Percentiles rank a stretch among this genome's conserved stretches.
phyloP scores from a whole-genome alignment of 2,329 filamentous ascomycete genomes.

The Helotiales sp. region DNA sequence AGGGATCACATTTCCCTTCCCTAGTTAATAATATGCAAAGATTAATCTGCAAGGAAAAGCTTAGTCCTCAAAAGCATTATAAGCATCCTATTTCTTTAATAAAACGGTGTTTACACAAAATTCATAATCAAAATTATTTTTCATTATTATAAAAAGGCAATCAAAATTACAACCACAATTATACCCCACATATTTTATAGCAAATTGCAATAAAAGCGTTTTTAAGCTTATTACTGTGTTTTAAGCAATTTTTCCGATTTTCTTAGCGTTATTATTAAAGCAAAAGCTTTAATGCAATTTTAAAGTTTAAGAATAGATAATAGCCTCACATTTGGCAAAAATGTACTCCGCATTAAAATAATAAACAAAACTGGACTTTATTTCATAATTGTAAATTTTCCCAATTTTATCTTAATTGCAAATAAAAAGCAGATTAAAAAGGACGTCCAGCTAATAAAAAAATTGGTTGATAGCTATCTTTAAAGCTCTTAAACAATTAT shows the following conservation, averaged over 20 bases:
- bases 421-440: constrained; percentile 43
- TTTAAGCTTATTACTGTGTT: constrained; percentile 24
- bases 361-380: constrained; percentile 36
- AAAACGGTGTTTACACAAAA: constrained; percentile 47
- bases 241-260: constrained; percentile 33
- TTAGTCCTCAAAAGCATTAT: constrained; percentile 45
- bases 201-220: neutral
- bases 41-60: constrained; percentile 47
- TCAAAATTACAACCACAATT: neutral
- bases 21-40: constrained; percentile 50
- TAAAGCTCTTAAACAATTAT: constrained; percentile 50
- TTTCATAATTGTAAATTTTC: constrained; percentile 55
- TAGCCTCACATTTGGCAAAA: constrained; percentile 27
- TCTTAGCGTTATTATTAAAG: constrained; percentile 34
- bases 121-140: constrained; percentile 52
- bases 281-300: constrained; percentile 31
- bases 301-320: constrained; percentile 33
- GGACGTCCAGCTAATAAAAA: constrained; percentile 44
- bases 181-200: neutral
- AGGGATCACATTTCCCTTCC: constrained; percentile 44
- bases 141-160: neutral
- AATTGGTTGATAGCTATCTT: constrained; percentile 50
- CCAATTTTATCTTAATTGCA: constrained; percentile 49
- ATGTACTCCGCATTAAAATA: constrained; percentile 23
- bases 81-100: constrained; percentile 46